A percentile compares a stretch with the other conserved stretches of the same genome.
phyloP scores from a whole-genome alignment of 495 filamentous ascomycete genomes.

The Penicillium silybi region DNA sequence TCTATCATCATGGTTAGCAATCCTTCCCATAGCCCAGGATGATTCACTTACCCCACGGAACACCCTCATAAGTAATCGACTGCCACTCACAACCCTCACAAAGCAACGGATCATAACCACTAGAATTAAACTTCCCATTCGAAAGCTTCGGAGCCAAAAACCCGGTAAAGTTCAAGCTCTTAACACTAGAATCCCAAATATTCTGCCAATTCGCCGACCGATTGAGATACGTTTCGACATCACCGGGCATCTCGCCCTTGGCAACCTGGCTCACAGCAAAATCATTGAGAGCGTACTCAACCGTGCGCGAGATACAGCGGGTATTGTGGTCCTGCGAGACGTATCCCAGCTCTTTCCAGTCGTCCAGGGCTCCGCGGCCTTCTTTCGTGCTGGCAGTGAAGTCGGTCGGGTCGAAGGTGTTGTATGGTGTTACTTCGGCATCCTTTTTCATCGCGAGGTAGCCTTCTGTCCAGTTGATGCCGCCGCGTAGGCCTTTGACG shows the following conservation, averaged over 20 bases:
- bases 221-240: constrained; percentile 53
- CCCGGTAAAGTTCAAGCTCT: constrained; percentile 51
- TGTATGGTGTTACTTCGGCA: constrained; percentile 66
- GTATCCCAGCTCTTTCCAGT: constrained; percentile 64
- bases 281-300: constrained; percentile 74
- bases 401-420: constrained; percentile 59
- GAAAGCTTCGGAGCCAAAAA: constrained; percentile 58
- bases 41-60: constrained; percentile 33
- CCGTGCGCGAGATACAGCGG: constrained; percentile 61
- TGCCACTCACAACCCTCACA: constrained; percentile 65
- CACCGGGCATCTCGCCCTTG: constrained; percentile 51
- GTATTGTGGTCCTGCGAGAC: constrained; percentile 68
- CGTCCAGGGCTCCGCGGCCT: constrained; percentile 61
- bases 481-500: constrained; percentile 44
- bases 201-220: constrained; percentile 63
- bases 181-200: constrained; percentile 54
- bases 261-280: constrained; percentile 64
- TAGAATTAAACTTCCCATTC: constrained; percentile 49
- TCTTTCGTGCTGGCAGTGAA: constrained; percentile 59
- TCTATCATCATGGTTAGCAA: constrained; percentile 31
- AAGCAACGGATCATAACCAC: constrained; percentile 54
- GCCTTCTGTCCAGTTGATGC: constrained; percentile 51
- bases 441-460: constrained; percentile 61
- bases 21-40: background rate
- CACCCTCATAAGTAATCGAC: constrained; percentile 33